These are phyloP conservation scores for Hondaea fermentalgiana DNA, from an alignment of 108 stramenopile species.

Conservation along the genomic window DNA sequence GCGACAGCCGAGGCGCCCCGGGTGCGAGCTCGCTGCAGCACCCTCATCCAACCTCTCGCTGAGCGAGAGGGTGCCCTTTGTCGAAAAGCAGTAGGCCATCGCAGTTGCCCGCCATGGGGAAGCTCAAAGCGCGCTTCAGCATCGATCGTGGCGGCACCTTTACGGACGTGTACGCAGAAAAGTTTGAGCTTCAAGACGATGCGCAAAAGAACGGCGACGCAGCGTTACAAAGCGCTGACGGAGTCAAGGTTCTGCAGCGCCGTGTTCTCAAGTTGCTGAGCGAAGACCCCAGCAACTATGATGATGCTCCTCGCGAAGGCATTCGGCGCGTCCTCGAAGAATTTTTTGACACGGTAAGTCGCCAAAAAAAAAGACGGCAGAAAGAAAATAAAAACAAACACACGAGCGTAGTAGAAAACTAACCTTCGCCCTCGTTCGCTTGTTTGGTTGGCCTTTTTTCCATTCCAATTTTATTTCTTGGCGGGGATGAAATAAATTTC, in stretches of 20 bases:
- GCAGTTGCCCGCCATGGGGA: neutral
- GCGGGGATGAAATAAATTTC: no score
- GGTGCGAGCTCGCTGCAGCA: no score
- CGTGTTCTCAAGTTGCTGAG: constrained; percentile 67
- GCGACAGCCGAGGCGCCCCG: no score
- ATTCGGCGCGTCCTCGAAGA: constrained; percentile 79
- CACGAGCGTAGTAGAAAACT: constrained; percentile 22
- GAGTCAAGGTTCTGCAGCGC: neutral
- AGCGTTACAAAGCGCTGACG: neutral
- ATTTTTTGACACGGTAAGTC: constrained; percentile 44
- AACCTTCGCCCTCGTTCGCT: no score
- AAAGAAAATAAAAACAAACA: neutral
- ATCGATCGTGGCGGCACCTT: constrained; percentile 97
- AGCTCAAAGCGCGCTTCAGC: constrained; percentile 51
- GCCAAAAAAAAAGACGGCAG: no score
- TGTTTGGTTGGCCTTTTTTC: no score
- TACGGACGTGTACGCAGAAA: constrained; percentile 73
- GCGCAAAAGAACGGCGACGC: neutral
- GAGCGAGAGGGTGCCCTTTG: neutral
- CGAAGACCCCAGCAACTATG: constrained; percentile 85
- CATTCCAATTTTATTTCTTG: no score
- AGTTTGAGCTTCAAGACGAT: constrained; percentile 37
- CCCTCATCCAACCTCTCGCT: neutral
- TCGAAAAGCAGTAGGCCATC: neutral
- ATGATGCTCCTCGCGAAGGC: constrained; percentile 93